Evolutionary conservation across 192 early-diverging fungal genomes (phyloP), one percentile per base, ranked within the genome.

Genomic region (Podochytrium sp.): DNA sequence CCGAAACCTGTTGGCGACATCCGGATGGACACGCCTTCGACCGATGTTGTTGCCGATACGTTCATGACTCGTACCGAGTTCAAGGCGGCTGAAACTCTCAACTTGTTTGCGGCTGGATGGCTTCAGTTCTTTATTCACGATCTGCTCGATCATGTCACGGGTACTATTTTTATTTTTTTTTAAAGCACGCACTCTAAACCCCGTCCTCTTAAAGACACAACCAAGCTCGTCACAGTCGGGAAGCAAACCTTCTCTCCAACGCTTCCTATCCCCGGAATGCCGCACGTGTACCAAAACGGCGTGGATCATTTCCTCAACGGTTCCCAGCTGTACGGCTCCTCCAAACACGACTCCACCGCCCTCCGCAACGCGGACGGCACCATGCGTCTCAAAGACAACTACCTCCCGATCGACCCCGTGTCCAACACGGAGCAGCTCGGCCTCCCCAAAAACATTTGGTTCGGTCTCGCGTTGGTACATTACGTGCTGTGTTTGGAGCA

Each of bases 271-370:
- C 55, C 29, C 29, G 55, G 55, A 16, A 10, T 7, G 6, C 16
- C 16, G n/a, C 14, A 27, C 29, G 27, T 57, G 10, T 57, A 57
- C 55, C 16, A 6, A 10, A 57, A 57, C 29, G 10, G 29, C 29
- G 27, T 57, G 10, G 55, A 57, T 25, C 55, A 57, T 57, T 57
- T 57, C 55, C 29, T 57, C 10, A 57, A 57, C 29, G 55, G 29
- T 29, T 57, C 55, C 55, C 29, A 29, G 27, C 6, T 57, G 10
- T 29, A 57, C 27, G 29, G 55, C 6, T 7, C 6, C 55, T 14
- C 12, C 29, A 29, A 25, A 7, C 6, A 6, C 25, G 55, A 57
- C 6, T 6, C n/a, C 27, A 27, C n/a, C 25, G 55, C 55, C 55
- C 6, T 57, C 29, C 6, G 6, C 6, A 25, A 57, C 55, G 16